phyloP scores from a whole-genome alignment of 148 eudicot species.

The Pouteria glomerata region DNA sequence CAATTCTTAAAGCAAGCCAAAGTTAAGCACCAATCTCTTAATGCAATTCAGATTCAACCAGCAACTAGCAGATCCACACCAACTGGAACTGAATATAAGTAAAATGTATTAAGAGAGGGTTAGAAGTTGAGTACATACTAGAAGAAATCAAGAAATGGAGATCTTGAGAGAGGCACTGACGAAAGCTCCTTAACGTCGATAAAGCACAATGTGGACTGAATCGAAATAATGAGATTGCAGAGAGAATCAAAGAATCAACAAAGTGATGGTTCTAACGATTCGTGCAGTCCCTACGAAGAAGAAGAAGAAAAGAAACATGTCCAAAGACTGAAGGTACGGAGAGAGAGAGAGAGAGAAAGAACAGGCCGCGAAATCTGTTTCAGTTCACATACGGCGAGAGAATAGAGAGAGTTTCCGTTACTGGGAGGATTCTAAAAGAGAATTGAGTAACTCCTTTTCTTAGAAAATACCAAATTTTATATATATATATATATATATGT shows the following conservation, averaged over 20 bases:
- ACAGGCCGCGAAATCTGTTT: slow-evolving; percentile 21
- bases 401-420: neutral
- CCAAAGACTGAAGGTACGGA: neutral
- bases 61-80: neutral
- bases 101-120: neutral
- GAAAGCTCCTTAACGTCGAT: neutral
- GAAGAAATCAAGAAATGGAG: neutral
- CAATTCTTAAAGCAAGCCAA: neutral
- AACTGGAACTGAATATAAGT: neutral
- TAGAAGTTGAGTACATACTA: neutral
- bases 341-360: neutral
- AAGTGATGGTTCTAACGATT: slow-evolving; percentile 4
- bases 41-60: neutral
- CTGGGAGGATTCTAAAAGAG: neutral
- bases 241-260: neutral
- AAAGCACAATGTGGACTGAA: slow-evolving; percentile 18
- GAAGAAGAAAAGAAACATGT: neutral
- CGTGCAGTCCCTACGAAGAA: slow-evolving; percentile 1
- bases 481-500: too few relatives aligned
- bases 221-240: slow-evolving; percentile 20
- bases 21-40: neutral
- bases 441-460: neutral
- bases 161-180: neutral
- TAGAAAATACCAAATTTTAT: too few relatives aligned
- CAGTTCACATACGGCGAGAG: neutral